Base-by-base conservation (phyloP, 2,329 filamentous ascomycete genomes). In the Stagonosporopsis chrysanthemi region DNA sequence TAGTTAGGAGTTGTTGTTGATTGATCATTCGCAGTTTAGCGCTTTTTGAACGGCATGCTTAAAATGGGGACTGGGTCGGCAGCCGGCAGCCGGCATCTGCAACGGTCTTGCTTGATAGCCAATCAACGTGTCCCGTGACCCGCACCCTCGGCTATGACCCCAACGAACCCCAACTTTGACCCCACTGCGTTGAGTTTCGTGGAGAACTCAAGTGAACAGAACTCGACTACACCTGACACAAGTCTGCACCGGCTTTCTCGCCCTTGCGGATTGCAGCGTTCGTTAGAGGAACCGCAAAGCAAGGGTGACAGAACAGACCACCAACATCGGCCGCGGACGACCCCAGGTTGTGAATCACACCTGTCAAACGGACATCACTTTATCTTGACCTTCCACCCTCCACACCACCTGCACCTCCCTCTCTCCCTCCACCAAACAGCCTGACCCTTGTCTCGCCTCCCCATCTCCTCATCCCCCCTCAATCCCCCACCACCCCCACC, bases 281-380 rank as follows among this genome's bases (percentile, higher is more conserved):
- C 15, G 28, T 26, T 15, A 24, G 24, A 17, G 4, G 1, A 6
- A 11, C 19, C 29, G 38, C 26, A 23, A 19, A 33, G 23, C n/a
- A 14, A 39, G 14, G 29, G n/a, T n/a, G n/a, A n/a, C n/a, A 19
- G 28, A 19, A 9, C 48, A 28, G n/a, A 29, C 19, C 35, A 39
- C 50, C 59, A 40, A 50, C 52, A 62, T 58, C 61, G 56, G 61
- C 61, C 61, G 61, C 59, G 61, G 56, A 64, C 29, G 39, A 22
- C 17, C 9, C n/a, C 22, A 24, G 36, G 7, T 8, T 47, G 33
- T 62, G 56, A 62, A 36, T 62, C 53, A 60, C 41, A 44, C 35
- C 38, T 17, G 12, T 33, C 22, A 5, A 29, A 48, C 24, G 43
- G 52, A 47, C 54, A 36, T 39, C 42, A 28, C 43, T 39, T 52